phyloP scores from a whole-genome alignment of 768 basidiomycete genomes.

The Crucibulum laeve region DNA sequence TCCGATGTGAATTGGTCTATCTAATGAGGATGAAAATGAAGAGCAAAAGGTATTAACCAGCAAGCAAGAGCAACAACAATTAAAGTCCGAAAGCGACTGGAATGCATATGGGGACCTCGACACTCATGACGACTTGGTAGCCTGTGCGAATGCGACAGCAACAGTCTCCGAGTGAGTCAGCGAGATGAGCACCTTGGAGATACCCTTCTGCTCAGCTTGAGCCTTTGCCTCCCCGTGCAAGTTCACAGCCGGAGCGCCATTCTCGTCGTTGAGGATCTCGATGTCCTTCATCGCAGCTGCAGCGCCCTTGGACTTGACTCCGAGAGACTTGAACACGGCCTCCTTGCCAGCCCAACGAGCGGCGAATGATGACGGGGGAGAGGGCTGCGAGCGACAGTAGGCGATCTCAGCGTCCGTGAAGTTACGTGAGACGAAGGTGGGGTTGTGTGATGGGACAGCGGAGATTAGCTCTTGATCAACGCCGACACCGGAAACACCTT shows the following conservation, averaged over 20 bases:
- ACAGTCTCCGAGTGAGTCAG: slow-evolving; percentile 93
- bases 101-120: background rate
- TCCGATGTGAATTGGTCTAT: too few relatives aligned
- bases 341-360: slow-evolving; percentile 98
- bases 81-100: background rate
- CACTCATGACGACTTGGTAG: slow-evolving; percentile 33
- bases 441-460: slow-evolving; percentile 84
- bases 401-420: slow-evolving; percentile 86
- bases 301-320: slow-evolving; percentile 86
- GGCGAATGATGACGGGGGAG: slow-evolving; percentile 86
- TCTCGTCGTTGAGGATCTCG: slow-evolving; percentile 78
- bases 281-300: slow-evolving; percentile 96
- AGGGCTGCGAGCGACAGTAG: slow-evolving; percentile 87
- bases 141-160: slow-evolving; percentile 86
- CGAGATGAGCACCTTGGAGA: slow-evolving; percentile 75
- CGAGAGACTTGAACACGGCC: slow-evolving; percentile 94
- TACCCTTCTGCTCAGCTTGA: slow-evolving; percentile 68
- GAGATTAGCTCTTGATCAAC: slow-evolving; percentile 94
- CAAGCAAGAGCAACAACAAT: too few relatives aligned
- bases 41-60: too few relatives aligned
- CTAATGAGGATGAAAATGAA: too few relatives aligned
- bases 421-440: slow-evolving; percentile 85
- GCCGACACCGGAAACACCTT: slow-evolving; percentile 66
- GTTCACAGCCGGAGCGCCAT: slow-evolving; percentile 75
- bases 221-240: slow-evolving; percentile 78